Evolutionary conservation across 2,329 filamentous ascomycete species (phyloP).

Genomic region (Microcera coccophila): DNA sequence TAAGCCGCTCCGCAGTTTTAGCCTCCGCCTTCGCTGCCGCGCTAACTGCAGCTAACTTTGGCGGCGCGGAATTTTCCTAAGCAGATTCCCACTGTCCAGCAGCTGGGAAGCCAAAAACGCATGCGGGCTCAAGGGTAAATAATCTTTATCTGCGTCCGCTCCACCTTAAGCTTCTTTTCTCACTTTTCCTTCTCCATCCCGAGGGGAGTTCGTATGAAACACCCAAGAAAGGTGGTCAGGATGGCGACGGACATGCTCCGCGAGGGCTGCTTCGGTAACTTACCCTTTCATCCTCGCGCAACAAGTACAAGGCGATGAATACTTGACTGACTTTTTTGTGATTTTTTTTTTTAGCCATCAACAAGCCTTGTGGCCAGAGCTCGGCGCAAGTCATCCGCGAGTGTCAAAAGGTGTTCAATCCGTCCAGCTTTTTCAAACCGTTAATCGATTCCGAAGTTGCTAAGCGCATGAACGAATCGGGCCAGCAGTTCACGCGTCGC

Average conservation of each 20-base stretch:
- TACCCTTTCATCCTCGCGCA: background rate
- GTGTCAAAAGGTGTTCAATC: conserved; percentile 78
- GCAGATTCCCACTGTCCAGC: background rate
- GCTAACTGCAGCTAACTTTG: too few relatives aligned
- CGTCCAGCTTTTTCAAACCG: conserved; percentile 73
- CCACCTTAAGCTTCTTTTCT: conserved; percentile 9
- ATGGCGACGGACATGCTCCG: conserved; percentile 53
- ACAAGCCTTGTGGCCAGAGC: conserved; percentile 83
- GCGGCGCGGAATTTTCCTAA: background rate
- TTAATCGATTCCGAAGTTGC: conserved; percentile 64
- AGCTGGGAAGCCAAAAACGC: background rate
- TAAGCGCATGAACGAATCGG: conserved; percentile 53
- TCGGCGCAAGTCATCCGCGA: conserved; percentile 90
- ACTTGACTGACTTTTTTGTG: background rate
- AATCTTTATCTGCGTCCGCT: conserved; percentile 7
- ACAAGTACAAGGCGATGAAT: background rate
- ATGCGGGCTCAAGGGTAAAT: background rate
- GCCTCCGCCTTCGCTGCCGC: background rate
- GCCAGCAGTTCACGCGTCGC: conserved; percentile 57
- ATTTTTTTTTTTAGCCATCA: conserved; percentile 61
- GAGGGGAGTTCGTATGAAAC: conserved; percentile 30
- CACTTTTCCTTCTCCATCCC: conserved; percentile 6
- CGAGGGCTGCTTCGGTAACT: conserved; percentile 57
- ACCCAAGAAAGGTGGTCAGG: conserved; percentile 34
- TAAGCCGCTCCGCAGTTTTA: background rate